phyloP scores from a whole-genome alignment of 805 yeast species.

The Nakazawaea anatomiae region DNA sequence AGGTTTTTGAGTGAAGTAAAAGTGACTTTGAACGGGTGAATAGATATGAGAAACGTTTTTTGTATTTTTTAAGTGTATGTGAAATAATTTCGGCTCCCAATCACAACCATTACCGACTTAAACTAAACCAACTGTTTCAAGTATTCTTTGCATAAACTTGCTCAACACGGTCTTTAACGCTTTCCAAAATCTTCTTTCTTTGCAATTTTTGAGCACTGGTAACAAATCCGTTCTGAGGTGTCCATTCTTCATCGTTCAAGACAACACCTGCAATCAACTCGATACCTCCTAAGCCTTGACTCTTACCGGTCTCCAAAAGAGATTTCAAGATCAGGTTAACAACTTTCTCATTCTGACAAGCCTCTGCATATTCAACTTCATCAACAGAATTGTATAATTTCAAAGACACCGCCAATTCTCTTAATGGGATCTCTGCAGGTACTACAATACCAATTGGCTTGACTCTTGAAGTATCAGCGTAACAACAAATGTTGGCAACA shows the following conservation, averaged over 20 bases:
- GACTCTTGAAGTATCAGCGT: constrained; percentile 82
- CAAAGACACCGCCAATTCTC: constrained; percentile 51
- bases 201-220: constrained; percentile 96
- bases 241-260: constrained; percentile 89
- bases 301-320: constrained; percentile 67
- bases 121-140: background rate
- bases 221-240: constrained; percentile 90
- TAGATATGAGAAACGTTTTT: too few relatives aligned
- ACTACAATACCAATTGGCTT: constrained; percentile 90
- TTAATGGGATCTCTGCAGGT: constrained; percentile 67
- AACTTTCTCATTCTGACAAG: constrained; percentile 53
- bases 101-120: background rate
- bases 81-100: background rate
- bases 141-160: constrained; percentile 40
- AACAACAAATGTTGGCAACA: constrained; percentile 82
- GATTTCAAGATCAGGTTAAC: constrained; percentile 47
- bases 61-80: too few relatives aligned
- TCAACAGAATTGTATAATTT: constrained; percentile 39
- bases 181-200: constrained; percentile 78
- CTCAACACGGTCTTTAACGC: constrained; percentile 64
- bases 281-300: constrained; percentile 78
- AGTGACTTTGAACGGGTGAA: too few relatives aligned
- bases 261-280: constrained; percentile 79
- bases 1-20: too few relatives aligned
- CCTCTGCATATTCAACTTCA: constrained; percentile 39